Evolutionary conservation across 2,329 filamentous ascomycete species (phyloP), one percentile per base, ranked within the genome.

Genomic region (Aureobasidium subglaciale): DNA sequence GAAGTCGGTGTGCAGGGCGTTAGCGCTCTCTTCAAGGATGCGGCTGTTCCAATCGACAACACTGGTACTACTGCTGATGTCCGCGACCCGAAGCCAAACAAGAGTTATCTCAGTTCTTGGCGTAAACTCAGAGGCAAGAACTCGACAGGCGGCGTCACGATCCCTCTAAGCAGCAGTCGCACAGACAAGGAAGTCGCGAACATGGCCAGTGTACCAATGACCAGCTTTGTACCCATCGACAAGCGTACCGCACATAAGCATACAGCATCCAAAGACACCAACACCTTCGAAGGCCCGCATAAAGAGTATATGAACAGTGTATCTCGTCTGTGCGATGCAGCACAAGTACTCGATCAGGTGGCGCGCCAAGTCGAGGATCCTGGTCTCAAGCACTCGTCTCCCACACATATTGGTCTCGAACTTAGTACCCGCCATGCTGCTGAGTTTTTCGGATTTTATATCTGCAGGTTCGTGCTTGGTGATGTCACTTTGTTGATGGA

Each of bases 381-480:
- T 5, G 92, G 92, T 9, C 80, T 97, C 55, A 88, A 88, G 63
- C 89, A 93, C 71, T 90, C 90, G 16, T 92, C 91, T 63, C 90
- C 90, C 65, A 97, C 93, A 8, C 91, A 96, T 67, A 91, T 99
- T 53, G 93, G 93, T 9, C 81, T 99, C 30, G 93, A 99, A 72
- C 80, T 99, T 37, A 93, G 90, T 68, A 90, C 90, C 32, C 83
- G 92, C 37, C 92, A 96, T 70, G 93, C 92, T 7, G 89, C 92
- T 30, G 93, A 99, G 71, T 99, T 99, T 72, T 99, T 99, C 69
- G 91, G 87, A 15, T 96, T 99, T 71, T 97, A 93, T 69, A 81
- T 99, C 25, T 96, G 92, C 71, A 86, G 93, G 16, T 99, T 99
- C 68, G 90, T 91, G n/a, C 76, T 99, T 59, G 79, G 84, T 4